phyloP scores from a whole-genome alignment of 306 rosid species.

The Quercus robur region DNA sequence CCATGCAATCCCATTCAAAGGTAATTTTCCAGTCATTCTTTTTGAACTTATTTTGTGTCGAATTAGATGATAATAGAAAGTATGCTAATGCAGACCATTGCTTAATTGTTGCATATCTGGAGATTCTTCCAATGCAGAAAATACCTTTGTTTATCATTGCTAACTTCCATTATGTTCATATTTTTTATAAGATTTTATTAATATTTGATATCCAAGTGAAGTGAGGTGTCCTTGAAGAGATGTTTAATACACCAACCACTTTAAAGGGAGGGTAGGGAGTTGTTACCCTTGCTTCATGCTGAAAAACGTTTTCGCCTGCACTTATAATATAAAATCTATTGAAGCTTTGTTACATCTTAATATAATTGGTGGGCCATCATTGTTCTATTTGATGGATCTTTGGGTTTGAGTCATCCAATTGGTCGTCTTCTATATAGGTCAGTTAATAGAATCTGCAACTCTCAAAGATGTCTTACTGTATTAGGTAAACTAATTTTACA shows the following conservation, averaged over 20 bases:
- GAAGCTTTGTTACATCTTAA: not conserved
- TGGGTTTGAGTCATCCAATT: not conserved
- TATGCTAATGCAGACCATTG: not conserved
- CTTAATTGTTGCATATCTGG: not conserved
- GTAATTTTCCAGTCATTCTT: constrained; percentile 29
- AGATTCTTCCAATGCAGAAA: not conserved
- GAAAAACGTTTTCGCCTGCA: not conserved
- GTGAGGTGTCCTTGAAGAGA: not conserved
- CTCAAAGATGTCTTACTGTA: not conserved
- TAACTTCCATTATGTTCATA: not conserved
- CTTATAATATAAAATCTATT: too few relatives aligned
- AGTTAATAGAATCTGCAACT: not conserved
- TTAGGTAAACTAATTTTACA: not conserved
- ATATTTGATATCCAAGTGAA: not conserved
- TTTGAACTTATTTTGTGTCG: not conserved
- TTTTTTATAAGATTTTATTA: not conserved
- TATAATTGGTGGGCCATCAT: not conserved
- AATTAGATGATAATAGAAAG: not conserved
- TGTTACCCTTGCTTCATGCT: not conserved
- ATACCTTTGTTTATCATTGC: not conserved
- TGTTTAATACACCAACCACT: not conserved
- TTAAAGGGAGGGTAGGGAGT: not conserved
- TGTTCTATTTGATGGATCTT: not conserved
- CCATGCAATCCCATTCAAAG: constrained; percentile 36
- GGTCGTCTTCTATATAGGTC: not conserved